These are phyloP conservation scores for Wickerhamiella dianesei DNA, from an alignment of 805 yeast genomes.

Conservation along the genomic window DNA sequence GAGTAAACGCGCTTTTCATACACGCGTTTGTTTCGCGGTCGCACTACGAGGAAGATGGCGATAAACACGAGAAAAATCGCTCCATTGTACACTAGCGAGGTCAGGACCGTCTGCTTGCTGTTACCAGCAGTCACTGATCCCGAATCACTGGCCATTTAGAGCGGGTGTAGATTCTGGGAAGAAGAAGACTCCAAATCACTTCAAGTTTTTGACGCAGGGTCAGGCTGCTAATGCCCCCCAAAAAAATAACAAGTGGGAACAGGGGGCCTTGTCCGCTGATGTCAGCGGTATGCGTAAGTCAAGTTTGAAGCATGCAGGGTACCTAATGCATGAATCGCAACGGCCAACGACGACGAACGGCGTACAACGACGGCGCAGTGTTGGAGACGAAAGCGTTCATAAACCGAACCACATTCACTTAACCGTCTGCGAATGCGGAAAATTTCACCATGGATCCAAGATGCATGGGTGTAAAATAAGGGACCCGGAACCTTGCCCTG, in stretches of 20 bases:
- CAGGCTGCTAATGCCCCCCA: not conserved
- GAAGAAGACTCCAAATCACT: not conserved
- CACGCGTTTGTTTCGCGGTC: slow-evolving; percentile 56
- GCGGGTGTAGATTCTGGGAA: not conserved
- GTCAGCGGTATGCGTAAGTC: not conserved
- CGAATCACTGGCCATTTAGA: not conserved
- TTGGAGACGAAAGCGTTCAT: too few species aligned
- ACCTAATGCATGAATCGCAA: not conserved
- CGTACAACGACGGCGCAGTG: too few species aligned
- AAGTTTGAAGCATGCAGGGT: not conserved
- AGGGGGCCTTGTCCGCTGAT: not conserved
- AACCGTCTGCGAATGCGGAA: too few species aligned
- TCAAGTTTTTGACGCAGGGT: not conserved
- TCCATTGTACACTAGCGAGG: slow-evolving; percentile 58
- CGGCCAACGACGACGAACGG: too few species aligned
- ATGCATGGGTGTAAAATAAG: not conserved
- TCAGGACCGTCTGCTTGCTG: slow-evolving; percentile 39
- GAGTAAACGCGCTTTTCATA: slow-evolving; percentile 71
- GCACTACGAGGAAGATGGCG: slow-evolving; percentile 45
- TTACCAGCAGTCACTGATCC: slow-evolving; percentile 4
- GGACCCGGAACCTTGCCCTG: not conserved
- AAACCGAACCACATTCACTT: too few species aligned
- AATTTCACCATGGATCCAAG: not conserved
- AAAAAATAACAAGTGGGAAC: not conserved
- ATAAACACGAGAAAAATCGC: slow-evolving; percentile 51